Evolutionary conservation across 495 filamentous ascomycete genomes (phyloP).

Genomic region (Aspergillus hancockii): DNA sequence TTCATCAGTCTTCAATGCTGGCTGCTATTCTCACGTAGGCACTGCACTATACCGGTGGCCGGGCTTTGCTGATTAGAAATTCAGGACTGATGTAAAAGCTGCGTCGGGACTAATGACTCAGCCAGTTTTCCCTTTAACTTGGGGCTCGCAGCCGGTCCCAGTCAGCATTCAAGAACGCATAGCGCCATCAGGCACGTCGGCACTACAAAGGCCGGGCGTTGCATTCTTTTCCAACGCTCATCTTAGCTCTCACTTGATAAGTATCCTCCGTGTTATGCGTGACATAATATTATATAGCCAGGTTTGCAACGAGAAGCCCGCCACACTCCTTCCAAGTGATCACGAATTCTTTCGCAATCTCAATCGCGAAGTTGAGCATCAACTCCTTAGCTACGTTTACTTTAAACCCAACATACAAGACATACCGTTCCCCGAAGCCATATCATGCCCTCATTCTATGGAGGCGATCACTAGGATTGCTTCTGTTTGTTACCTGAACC

Average conservation of each 20-base stretch:
- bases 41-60: not conserved
- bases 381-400: slow-evolving; percentile 38
- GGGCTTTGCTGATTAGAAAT: slow-evolving; percentile 1
- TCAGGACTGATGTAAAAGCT: slow-evolving; percentile 36
- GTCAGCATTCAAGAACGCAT: slow-evolving; percentile 30
- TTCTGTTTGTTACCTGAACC: slow-evolving; percentile 34
- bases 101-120: slow-evolving; percentile 35
- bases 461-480: slow-evolving; percentile 34
- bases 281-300: slow-evolving; percentile 31
- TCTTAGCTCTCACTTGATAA: slow-evolving; percentile 27
- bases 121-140: slow-evolving; percentile 39
- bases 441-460: slow-evolving; percentile 23
- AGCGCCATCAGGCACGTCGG: slow-evolving; percentile 26
- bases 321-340: slow-evolving; percentile 15
- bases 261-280: slow-evolving; percentile 26
- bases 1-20: slow-evolving; percentile 29
- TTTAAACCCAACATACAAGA: slow-evolving; percentile 2
- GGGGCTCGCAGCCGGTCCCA: slow-evolving; percentile 30
- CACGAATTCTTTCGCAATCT: slow-evolving; percentile 34
- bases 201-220: slow-evolving; percentile 24
- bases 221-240: slow-evolving; percentile 28
- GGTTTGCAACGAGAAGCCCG: slow-evolving; percentile 17
- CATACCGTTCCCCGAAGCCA: not conserved
- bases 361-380: slow-evolving; percentile 36
- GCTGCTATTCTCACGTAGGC: slow-evolving; percentile 34